Percentiles rank a stretch among this genome's conserved stretches.
Evolutionary conservation across 23 red algal species (phyloP).

Genomic region (Agarophyton chilense): DNA sequence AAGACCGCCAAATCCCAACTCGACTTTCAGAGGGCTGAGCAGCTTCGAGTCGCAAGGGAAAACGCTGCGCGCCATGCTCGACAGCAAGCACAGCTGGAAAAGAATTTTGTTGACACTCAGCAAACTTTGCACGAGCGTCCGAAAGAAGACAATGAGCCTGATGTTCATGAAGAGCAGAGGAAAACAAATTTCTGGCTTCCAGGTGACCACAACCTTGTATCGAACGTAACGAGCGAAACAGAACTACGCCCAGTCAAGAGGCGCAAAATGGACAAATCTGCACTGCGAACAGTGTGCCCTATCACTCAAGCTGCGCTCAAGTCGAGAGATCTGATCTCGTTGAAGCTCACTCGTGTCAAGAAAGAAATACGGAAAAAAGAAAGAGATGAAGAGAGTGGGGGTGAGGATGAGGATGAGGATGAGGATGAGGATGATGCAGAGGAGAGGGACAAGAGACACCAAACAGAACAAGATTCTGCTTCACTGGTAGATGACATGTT

Average conservation of each 20-base stretch:
- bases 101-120: not conserved
- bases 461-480: not conserved
- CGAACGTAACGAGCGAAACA: not conserved
- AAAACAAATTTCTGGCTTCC: conserved; percentile 36
- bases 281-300: conserved; percentile 50
- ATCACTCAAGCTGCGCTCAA: conserved; percentile 62
- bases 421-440: not conserved
- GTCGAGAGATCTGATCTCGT: conserved; percentile 56
- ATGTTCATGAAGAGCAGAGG: not conserved
- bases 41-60: not conserved
- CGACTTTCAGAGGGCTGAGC: not conserved
- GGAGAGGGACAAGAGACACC: not conserved
- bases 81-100: conserved; percentile 2
- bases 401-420: not conserved
- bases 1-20: not conserved
- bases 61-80: not conserved
- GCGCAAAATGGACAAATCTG: conserved; percentile 3
- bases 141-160: not conserved
- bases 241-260: not conserved
- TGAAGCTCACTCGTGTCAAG: conserved; percentile 36
- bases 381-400: not conserved
- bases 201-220: not conserved
- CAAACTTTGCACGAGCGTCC: not conserved
- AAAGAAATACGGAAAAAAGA: not conserved
- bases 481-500: not conserved